Evolutionary conservation across 1,284 basidiomycete species (phyloP), one percentile per base, ranked within the genome.

Genomic region (Phlebopus sp.): DNA sequence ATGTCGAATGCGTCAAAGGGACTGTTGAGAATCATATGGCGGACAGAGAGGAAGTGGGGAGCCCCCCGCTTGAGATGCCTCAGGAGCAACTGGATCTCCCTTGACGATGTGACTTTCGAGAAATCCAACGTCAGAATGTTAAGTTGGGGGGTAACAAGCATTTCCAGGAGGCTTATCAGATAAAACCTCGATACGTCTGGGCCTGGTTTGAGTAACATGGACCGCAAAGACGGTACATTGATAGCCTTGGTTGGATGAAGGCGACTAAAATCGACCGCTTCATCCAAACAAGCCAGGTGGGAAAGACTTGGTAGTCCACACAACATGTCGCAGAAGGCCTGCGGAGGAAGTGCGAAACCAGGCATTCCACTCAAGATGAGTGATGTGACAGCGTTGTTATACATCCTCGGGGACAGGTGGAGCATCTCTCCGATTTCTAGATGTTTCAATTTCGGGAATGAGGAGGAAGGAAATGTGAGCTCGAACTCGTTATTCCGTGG

Each of bases 191-290:
- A 66, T n/a, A 64, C 52, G 36, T 67, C 63, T 10, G 55, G 46
- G 6, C 63, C 63, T 30, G 60, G 60, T 39, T 52, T 63, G 14
- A 62, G 55, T 7, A 41, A 37, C 43, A 63, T 37, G 30, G 32
- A 63, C 4, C 51, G 57, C 15, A 62, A 42, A n/a, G 54, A 61
- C 14, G 48, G 51, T 17, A 62, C 34, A 46, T 63, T 47, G 17
- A 61, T 42, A 14, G 27, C 19, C 2, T 47, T 39, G 23, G 37
- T 34, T 30, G 38, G 13, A 17, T 32, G 41, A 14, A 44, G 51
- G 38, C n/a, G 57, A 43, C 57, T 55, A 46, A 66, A 62, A 49
- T 67, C 51, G 21, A 67, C 59, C n/a, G 37, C 63, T 25, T 62
- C 63, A 7, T 60, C 59, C 5, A 64, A 30, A 21, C 67, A 61